Conservation (phyloP, 345 rosid species). For the Pistacia atlantica region DNA sequence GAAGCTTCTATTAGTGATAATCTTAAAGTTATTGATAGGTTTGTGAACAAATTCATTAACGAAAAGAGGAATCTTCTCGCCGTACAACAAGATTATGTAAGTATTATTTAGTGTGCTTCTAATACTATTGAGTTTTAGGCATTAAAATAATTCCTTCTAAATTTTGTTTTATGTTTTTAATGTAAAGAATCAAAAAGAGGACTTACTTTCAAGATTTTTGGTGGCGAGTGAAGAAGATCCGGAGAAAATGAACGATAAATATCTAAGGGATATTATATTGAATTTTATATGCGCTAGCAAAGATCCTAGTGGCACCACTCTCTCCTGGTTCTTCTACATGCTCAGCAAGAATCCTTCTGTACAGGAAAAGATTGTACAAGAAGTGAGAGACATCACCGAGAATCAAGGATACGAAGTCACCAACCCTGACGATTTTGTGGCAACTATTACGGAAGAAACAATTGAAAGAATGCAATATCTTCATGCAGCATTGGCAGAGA, state of each 20-base stretch:
- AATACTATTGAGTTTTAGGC: neutral
- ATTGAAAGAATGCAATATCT: conserved; percentile 76
- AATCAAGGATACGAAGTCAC: conserved; percentile 23
- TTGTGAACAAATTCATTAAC: conserved; percentile 49
- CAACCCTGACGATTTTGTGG: conserved; percentile 37
- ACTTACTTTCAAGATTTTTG: conserved; percentile 66
- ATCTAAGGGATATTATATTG: conserved; percentile 67
- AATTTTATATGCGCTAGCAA: conserved; percentile 76
- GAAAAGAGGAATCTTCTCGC: conserved; percentile 45
- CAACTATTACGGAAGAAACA: conserved; percentile 39
- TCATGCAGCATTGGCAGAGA: conserved; percentile 77
- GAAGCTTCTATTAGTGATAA: conserved; percentile 57
- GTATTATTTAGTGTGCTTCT: neutral
- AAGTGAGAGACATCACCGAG: conserved; percentile 47
- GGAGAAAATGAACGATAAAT: conserved; percentile 55
- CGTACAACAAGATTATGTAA: conserved; percentile 31
- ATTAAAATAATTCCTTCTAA: neutral
- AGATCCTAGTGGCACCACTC: conserved; percentile 58
- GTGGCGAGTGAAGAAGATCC: conserved; percentile 64
- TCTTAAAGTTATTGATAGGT: conserved; percentile 45
- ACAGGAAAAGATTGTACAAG: conserved; percentile 64
- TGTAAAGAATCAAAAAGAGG: conserved; percentile 55
- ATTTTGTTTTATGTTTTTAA: neutral
- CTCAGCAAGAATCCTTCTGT: conserved; percentile 71
- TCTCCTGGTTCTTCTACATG: conserved; percentile 78